phyloP scores from a whole-genome alignment of 441 rosid genomes.

The Pelargonium citronellum region DNA sequence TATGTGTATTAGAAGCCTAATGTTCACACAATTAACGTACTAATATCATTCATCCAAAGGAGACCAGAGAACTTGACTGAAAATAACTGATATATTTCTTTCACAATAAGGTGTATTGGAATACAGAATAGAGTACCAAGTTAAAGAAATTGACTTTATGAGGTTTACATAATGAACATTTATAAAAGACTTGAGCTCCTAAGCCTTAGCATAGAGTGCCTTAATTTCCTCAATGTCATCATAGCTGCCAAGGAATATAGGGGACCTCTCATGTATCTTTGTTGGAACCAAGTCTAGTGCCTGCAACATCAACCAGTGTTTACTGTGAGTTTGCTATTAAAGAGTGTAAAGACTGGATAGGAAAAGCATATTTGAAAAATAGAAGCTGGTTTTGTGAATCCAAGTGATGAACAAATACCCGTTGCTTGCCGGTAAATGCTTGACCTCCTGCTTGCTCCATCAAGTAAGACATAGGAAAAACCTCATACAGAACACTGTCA shows the following conservation, averaged over 20 bases:
- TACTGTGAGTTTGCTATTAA: neutral
- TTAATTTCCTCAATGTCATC: conserved; percentile 28
- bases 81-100: too few relatives aligned
- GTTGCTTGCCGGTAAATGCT: conserved; percentile 28
- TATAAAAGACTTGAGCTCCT: neutral
- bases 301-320: conserved; percentile 13
- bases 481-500: conserved; percentile 27
- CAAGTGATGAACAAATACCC: conserved; percentile 11
- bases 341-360: neutral
- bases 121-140: neutral
- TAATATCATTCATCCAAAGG: too few relatives aligned
- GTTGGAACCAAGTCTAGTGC: conserved; percentile 27
- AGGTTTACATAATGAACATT: neutral
- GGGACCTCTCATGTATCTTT: conserved; percentile 26
- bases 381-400: neutral
- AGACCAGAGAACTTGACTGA: too few relatives aligned
- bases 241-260: conserved; percentile 28
- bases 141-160: neutral
- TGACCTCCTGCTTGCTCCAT: conserved; percentile 32
- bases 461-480: conserved; percentile 28
- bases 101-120: neutral
- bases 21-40: too few relatives aligned
- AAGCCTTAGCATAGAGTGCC: conserved; percentile 19
- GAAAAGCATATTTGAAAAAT: neutral
- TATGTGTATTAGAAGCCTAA: too few relatives aligned